Conservation (phyloP, 805 yeast genomes). For the Yarrowia deformans region DNA sequence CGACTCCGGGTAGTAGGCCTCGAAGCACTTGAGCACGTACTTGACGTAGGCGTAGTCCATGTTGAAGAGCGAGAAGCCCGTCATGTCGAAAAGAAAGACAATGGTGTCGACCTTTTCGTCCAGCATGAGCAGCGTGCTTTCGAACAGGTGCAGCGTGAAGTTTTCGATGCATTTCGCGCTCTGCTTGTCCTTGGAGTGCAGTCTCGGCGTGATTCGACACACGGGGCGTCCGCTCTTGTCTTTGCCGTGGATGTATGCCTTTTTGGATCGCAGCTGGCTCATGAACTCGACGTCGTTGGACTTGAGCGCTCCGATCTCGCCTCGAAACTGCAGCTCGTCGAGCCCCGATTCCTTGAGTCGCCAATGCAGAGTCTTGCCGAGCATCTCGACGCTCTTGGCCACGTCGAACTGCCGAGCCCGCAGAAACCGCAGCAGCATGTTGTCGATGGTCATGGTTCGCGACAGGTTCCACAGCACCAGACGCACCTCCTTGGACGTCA, state of each 20-base stretch:
- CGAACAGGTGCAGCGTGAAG: slow-evolving; percentile 70
- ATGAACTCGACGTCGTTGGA: slow-evolving; percentile 83
- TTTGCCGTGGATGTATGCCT: slow-evolving; percentile 95
- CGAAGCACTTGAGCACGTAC: slow-evolving; percentile 76
- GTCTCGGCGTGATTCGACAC: slow-evolving; percentile 63
- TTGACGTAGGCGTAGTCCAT: slow-evolving; percentile 84
- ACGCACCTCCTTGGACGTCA: slow-evolving; percentile 41
- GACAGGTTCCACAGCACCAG: slow-evolving; percentile 48
- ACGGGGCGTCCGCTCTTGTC: slow-evolving; percentile 97
- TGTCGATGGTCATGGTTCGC: slow-evolving; percentile 63
- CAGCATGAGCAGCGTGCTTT: slow-evolving; percentile 62
- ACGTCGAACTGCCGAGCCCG: slow-evolving; percentile 95
- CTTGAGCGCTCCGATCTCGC: slow-evolving; percentile 63
- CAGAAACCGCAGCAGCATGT: slow-evolving; percentile 79
- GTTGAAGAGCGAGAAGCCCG: slow-evolving; percentile 77
- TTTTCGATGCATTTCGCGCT: slow-evolving; percentile 67
- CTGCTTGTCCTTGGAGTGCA: slow-evolving; percentile 65
- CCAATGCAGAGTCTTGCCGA: slow-evolving; percentile 87
- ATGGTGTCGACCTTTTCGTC: slow-evolving; percentile 67
- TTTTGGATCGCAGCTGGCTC: slow-evolving; percentile 89
- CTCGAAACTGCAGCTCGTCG: slow-evolving; percentile 72
- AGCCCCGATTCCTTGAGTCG: slow-evolving; percentile 80
- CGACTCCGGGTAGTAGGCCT: slow-evolving; percentile 86
- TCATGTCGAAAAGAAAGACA: slow-evolving; percentile 73
- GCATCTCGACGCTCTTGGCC: slow-evolving; percentile 80